Percentiles rank a stretch among this genome's conserved stretches.
These are phyloP conservation scores for Chaetoscypha palmicola DNA, from an alignment of 2,329 filamentous ascomycete species.

Conservation along the genomic window DNA sequence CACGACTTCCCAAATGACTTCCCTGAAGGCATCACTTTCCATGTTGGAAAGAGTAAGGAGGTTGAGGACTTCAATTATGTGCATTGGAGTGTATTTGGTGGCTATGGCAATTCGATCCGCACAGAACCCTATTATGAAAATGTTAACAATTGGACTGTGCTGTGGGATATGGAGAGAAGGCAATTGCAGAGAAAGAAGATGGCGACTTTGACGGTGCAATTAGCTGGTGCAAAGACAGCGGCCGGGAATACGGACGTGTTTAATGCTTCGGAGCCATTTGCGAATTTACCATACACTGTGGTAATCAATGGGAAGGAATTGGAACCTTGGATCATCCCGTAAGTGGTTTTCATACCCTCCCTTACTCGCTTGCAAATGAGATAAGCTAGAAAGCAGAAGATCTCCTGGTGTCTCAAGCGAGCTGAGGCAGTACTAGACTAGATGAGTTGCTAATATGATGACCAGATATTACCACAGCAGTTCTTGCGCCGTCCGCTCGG, in stretches of 20 bases:
- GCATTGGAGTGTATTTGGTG: slow-evolving; percentile 59
- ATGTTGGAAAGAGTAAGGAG: slow-evolving; percentile 45
- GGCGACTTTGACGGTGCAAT: slow-evolving; percentile 55
- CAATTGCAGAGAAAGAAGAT: slow-evolving; percentile 37
- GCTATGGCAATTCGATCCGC: slow-evolving; percentile 42
- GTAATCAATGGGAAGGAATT: slow-evolving; percentile 40
- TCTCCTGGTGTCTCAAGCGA: too few species aligned
- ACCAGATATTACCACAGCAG: slow-evolving; percentile 46
- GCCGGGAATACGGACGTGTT: slow-evolving; percentile 54
- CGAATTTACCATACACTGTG: slow-evolving; percentile 46
- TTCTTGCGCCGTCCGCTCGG: slow-evolving; percentile 54
- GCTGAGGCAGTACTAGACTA: too few species aligned
- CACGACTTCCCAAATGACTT: slow-evolving; percentile 56
- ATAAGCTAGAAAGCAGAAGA: too few species aligned
- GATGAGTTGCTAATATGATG: slow-evolving; percentile 9
- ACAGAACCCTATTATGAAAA: slow-evolving; percentile 38
- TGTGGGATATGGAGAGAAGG: slow-evolving; percentile 40
- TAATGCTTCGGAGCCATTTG: slow-evolving; percentile 45
- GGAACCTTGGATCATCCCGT: slow-evolving; percentile 51
- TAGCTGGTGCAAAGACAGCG: slow-evolving; percentile 56
- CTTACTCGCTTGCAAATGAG: too few species aligned
- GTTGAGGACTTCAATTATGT: slow-evolving; percentile 53
- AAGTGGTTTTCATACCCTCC: slow-evolving; percentile 25
- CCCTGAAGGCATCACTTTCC: slow-evolving; percentile 50
- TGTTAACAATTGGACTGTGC: slow-evolving; percentile 54